A percentile compares a stretch with the other conserved stretches of the same genome.
Conservation (phyloP, 257 asterid genomes). For the Solanum pennellii region DNA sequence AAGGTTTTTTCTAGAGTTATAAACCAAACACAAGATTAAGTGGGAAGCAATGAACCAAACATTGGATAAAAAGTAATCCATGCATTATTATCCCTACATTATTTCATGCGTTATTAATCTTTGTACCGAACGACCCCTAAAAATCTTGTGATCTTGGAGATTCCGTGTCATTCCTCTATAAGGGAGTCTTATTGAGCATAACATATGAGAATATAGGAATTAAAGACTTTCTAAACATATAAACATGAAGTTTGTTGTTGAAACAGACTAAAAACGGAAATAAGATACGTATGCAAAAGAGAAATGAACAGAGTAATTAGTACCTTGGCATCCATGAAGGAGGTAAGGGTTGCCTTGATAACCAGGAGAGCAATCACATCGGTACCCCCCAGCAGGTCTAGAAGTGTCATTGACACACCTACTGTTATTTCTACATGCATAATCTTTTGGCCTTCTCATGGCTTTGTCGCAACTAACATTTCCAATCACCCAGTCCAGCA, state of each 20-base stretch:
- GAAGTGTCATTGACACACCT: slow-evolving; percentile 1
- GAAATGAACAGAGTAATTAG: neutral
- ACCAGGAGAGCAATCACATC: slow-evolving; percentile 14
- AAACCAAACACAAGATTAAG: too few relatives aligned
- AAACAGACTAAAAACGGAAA: neutral
- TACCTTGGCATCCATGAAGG: slow-evolving; percentile 27
- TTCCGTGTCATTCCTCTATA: neutral
- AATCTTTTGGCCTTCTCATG: neutral
- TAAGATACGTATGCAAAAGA: neutral
- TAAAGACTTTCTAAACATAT: neutral
- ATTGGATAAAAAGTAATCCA: rapidly evolving
- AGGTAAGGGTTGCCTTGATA: slow-evolving; percentile 29
- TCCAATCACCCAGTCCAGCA: slow-evolving; percentile 14
- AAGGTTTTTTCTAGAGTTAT: too few relatives aligned
- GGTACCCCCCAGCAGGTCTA: slow-evolving; percentile 1
- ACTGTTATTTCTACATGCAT: neutral
- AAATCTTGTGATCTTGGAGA: neutral
- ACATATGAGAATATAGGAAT: neutral
- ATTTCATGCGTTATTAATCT: too few relatives aligned
- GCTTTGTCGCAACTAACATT: slow-evolving; percentile 3
- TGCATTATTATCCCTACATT: too few relatives aligned
- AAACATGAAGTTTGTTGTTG: neutral
- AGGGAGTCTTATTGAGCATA: neutral
- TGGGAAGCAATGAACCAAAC: too few relatives aligned
- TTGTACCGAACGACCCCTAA: neutral